Base-by-base conservation (phyloP, 2,329 filamentous ascomycete genomes). In the Colletotrichum magnum region DNA sequence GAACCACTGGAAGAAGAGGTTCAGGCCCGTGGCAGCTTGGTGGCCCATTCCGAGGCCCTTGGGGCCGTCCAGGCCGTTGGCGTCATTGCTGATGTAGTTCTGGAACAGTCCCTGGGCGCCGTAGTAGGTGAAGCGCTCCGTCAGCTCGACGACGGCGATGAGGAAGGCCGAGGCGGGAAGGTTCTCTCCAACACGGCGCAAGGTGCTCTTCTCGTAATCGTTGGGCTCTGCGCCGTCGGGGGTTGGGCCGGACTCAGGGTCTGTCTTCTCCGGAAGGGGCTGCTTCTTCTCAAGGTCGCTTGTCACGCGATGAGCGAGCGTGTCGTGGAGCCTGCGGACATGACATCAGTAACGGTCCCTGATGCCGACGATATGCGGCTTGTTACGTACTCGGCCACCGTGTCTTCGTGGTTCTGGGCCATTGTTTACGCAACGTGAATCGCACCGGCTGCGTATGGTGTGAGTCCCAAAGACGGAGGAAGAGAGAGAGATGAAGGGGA, bases 91-190 rank as follows among this genome's bases (percentile, higher is more conserved):
- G 72, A 88, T 81, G 75, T 88, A 89, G 76, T 89, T 89, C 72
- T 88, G 86, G 77, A 88, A 88, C 45, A 87, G 75, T 64, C 86
- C 86, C 57, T 82, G 82, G 65, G 85, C 81, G 71, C 86, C 86
- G 70, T 88, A 88, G 80, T 86, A 89, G 66, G 87, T 85, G 79
- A 90, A 89, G 62, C 88, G 86, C 76, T 90, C 88, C 2, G 78
- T 81, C 48, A 89, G 77, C 73, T 89, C 88, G 53, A 89, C 86
- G 16, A 87, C 72, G 36, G 87, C 87, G 39, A 89, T 86, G 60
- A 89, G 79, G 79, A 85, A 89, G 60, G 87, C 87, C 0, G 86
- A 87, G 41, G 83, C 71, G 13, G 88, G 88, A 57, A 89, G 78
- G 69, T 83, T 85, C 77, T 89, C 87, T 47, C 85, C 85, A 39